phyloP scores from a whole-genome alignment of 495 filamentous ascomycete species.

The Hypoxylon fuscum region DNA sequence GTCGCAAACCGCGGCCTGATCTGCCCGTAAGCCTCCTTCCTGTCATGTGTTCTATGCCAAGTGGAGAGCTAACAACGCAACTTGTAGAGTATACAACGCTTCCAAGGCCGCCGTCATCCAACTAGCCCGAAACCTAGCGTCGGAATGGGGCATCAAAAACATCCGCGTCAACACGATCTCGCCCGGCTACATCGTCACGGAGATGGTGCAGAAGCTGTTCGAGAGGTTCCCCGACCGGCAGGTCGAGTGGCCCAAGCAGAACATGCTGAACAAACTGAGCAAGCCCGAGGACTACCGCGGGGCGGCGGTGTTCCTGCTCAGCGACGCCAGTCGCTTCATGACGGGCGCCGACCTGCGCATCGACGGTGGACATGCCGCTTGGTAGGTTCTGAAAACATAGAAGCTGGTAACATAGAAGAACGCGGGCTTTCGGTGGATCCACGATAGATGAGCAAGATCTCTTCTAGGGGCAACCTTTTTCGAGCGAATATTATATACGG shows the following conservation, averaged over 20 bases:
- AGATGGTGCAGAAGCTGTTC: slow-evolving; percentile 86
- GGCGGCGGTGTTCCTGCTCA: slow-evolving; percentile 84
- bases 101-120: slow-evolving; percentile 90
- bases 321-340: slow-evolving; percentile 89
- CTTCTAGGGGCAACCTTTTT: not conserved
- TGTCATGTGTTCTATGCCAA: too few species aligned
- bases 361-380: slow-evolving; percentile 83
- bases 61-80: slow-evolving; percentile 55
- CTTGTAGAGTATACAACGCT: slow-evolving; percentile 87
- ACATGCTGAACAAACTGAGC: slow-evolving; percentile 87
- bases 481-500: not conserved
- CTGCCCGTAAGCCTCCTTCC: slow-evolving; percentile 50
- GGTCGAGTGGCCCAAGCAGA: slow-evolving; percentile 82
- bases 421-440: not conserved
- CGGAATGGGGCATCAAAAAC: slow-evolving; percentile 84
- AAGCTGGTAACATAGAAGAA: not conserved
- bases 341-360: slow-evolving; percentile 81
- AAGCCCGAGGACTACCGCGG: slow-evolving; percentile 82
- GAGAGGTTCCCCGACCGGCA: slow-evolving; percentile 76
- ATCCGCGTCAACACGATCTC: slow-evolving; percentile 97
- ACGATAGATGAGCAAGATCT: not conserved
- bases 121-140: slow-evolving; percentile 83
- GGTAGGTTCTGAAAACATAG: slow-evolving; percentile 58
- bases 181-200: slow-evolving; percentile 94
- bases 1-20: slow-evolving; percentile 73